Percentiles rank a stretch among this genome's conserved stretches.
These are phyloP conservation scores for Ophiostoma ips DNA, from an alignment of 2,329 filamentous ascomycete species.

Conservation along the genomic window DNA sequence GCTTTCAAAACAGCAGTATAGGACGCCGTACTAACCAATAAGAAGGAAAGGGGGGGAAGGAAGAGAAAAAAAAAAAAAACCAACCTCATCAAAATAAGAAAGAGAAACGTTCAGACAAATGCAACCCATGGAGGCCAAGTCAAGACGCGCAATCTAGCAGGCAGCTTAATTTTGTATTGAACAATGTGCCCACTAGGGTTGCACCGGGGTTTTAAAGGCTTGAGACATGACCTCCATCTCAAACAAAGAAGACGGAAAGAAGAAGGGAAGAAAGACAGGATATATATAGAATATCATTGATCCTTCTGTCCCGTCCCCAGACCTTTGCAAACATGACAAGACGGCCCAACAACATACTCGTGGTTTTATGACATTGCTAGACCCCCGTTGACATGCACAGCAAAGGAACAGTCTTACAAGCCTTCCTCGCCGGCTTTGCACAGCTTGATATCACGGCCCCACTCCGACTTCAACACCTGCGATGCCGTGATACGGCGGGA, in stretches of 20 bases:
- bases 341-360: not conserved
- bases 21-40: too few relatives aligned
- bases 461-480: conserved; percentile 95
- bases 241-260: not conserved
- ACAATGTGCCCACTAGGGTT: not conserved
- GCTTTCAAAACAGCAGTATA: too few relatives aligned
- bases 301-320: too few relatives aligned
- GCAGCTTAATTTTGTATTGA: not conserved
- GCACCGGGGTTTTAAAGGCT: not conserved
- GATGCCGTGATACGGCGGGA: conserved; percentile 84
- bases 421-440: conserved; percentile 96
- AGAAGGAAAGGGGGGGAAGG: not conserved
- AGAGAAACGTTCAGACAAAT: not conserved
- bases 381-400: not conserved
- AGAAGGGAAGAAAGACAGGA: not conserved
- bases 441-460: conserved; percentile 93
- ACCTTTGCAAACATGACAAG: not conserved
- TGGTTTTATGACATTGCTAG: not conserved
- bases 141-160: not conserved
- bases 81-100: not conserved
- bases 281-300: not conserved
- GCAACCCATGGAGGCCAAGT: not conserved
- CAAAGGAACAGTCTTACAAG: conserved; percentile 8
- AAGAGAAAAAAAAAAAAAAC: not conserved
- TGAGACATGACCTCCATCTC: not conserved